Conservation (phyloP, 2,329 filamentous ascomycete genomes). For the Cladosporium halotolerans region DNA sequence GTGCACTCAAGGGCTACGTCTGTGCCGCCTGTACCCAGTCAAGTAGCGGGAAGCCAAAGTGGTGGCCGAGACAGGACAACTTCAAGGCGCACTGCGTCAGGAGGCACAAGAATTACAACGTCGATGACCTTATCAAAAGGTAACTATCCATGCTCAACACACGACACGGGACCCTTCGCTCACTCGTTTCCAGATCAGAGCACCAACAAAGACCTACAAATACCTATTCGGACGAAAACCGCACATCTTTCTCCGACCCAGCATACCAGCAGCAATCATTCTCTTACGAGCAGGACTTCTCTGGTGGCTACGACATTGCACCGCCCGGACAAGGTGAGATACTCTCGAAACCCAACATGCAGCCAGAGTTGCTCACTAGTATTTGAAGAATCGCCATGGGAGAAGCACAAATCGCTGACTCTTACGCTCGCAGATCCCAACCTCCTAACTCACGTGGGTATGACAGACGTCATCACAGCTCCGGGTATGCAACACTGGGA, state of each 20-base stretch:
- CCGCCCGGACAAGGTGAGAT: constrained; percentile 5
- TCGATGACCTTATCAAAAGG: constrained; percentile 42
- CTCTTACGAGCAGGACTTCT: background rate
- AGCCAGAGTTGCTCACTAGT: too few relatives aligned
- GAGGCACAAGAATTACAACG: constrained; percentile 52
- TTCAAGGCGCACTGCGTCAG: constrained; percentile 72
- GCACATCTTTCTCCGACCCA: constrained; percentile 2
- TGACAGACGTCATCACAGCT: too few relatives aligned
- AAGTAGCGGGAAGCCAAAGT: constrained; percentile 53
- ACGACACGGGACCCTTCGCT: too few relatives aligned
- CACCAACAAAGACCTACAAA: constrained; percentile 11
- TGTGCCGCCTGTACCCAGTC: constrained; percentile 55
- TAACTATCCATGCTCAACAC: constrained; percentile 27
- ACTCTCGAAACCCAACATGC: too few relatives aligned
- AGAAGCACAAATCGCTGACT: too few relatives aligned
- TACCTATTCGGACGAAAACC: constrained; percentile 3
- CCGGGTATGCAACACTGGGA: too few relatives aligned
- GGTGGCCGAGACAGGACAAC: constrained; percentile 79
- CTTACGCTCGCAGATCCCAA: too few relatives aligned
- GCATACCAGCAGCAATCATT: constrained; percentile 14
- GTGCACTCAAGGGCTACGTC: constrained; percentile 38
- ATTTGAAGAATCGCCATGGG: too few relatives aligned
- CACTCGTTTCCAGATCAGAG: background rate
- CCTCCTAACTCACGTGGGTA: too few relatives aligned
- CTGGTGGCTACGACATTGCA: background rate